Evolutionary conservation across 352 stramenopile genomes (phyloP).

Genomic region (Globisporangium uncinulatum): DNA sequence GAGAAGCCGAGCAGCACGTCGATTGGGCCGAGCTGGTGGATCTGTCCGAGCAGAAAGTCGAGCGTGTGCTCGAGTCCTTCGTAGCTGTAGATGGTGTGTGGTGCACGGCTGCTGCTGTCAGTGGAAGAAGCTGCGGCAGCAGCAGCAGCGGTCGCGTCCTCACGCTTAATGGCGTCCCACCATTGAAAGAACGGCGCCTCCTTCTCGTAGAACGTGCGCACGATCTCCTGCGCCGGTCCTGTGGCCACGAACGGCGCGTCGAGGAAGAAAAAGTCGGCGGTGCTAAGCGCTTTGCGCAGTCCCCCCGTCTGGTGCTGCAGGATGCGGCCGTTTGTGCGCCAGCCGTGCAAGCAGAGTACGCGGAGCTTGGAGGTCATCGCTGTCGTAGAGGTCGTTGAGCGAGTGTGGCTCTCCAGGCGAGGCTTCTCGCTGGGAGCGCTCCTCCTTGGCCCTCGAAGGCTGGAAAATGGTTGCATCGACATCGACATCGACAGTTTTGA

Average conservation of each 20-base stretch:
- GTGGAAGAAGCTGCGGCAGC: not conserved
- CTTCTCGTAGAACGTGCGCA: slow-evolving; percentile 52
- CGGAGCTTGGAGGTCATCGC: slow-evolving; percentile 32
- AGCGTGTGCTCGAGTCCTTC: slow-evolving; percentile 62
- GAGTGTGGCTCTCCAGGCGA: too few species aligned
- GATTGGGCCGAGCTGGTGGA: slow-evolving; percentile 42
- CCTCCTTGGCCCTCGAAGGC: too few species aligned
- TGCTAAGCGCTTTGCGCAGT: slow-evolving; percentile 42
- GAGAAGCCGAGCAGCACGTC: slow-evolving; percentile 76
- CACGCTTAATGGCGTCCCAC: slow-evolving; percentile 59
- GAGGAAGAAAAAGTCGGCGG: slow-evolving; percentile 62
- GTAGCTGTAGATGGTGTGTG: slow-evolving; percentile 33
- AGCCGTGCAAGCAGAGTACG: slow-evolving; percentile 76
- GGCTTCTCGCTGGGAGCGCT: too few species aligned
- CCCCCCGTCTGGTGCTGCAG: slow-evolving; percentile 52
- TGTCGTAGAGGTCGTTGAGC: too few species aligned
- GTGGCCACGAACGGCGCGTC: slow-evolving; percentile 56
- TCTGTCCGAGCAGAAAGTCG: slow-evolving; percentile 38
- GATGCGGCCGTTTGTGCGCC: slow-evolving; percentile 66
- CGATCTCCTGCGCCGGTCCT: slow-evolving; percentile 48
- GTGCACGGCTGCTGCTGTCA: slow-evolving; percentile 7
- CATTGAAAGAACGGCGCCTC: slow-evolving; percentile 69
- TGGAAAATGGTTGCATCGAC: too few species aligned
- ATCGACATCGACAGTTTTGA: too few species aligned
- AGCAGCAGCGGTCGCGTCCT: slow-evolving; percentile 6